Evolutionary conservation across 2,329 filamentous ascomycete species (phyloP), one percentile per base, ranked within the genome.

Genomic region (Fusarium anguioides): DNA sequence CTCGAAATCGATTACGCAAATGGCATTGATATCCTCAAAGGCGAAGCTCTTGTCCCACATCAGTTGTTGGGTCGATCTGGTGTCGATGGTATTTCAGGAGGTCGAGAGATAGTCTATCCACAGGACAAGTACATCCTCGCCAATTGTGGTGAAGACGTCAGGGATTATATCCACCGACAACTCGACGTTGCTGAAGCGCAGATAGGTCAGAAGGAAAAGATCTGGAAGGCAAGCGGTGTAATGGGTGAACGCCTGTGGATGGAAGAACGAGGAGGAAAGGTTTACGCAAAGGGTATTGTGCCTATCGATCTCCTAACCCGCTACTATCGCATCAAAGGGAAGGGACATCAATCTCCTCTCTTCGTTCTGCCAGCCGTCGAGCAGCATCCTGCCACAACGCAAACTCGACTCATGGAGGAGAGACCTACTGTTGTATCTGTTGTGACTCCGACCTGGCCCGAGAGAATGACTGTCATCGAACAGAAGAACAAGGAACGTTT

Each of bases 91-190:
- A 80, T 86, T 23, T 78, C 86, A 8, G 47, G 62, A 2, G 82
- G 83, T 5, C 81, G 88, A 20, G 81, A 83, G 55, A 80, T 90
- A 23, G 81, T 81, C 3, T 84, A 79, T 71, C 82, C 83, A 1
- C 86, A 88, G 76, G 85, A 87, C 71, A 80, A 81, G 11, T 89
- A 83, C 76, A 74, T 89, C 15, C 76, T 89, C 3, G 82, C 79
- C 64, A 87, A 88, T 60, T 81, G 82, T 0, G 84, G 84, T 6
- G 82, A 86, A 36, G 84, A 86, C 48, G 77, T 86, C 17, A 83
- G 80, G 58, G 68, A 74, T 8, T 77, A 79, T 50, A 72, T 89
- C 18, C 83, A 86, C 67, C 74, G 75, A 15, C 64, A 81, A 53
- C 76, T 89, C 8, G 83, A 87, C 70, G 75, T 70, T 31, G 72